Base-by-base conservation (phyloP, 768 basidiomycete genomes). In the Collybiopsis confluens region DNA sequence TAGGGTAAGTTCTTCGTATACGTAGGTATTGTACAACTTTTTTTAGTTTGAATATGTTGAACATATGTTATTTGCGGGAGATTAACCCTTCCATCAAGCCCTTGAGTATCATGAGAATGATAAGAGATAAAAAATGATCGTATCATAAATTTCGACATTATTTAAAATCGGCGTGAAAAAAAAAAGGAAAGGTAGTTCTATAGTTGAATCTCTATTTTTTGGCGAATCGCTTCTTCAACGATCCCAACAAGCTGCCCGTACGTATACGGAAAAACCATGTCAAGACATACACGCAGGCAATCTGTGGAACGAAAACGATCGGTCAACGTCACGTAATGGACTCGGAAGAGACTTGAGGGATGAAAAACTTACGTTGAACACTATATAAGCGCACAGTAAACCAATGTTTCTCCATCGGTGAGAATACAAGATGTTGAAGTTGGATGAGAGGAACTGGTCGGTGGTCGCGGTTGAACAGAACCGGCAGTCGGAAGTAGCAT, bases 381-480 rank as follows among this genome's bases (percentile, higher is more conserved):
- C 55, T 18, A 74, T 72, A 59, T 70, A 81, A 0, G 62, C 80
- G 54, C 72, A 68, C 56, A 84, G 60, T 42, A 85, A 59, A 2
- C 82, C 81, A 45, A 81, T 66, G 64, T 85, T 69, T 35, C 81
- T 67, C 82, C 81, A 85, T 21, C 68, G 70, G 47, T 81, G 67
- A 5, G 61, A 56, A 56, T 85, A 89, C 54, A 68, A 68, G 27
- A 87, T 83, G 56, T 81, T 83, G 67, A 85, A 83, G 48, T 59
- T 68, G 0, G 43, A 41, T 23, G 55, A 62, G 33, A 88, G 67
- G 71, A 79, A 90, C 38, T 74, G 64, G 63, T 90, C 84, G 0
- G 86, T 82, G 0, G 75, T 76, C n/a, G 71, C 63, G 35, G 74
- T 71, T 2, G 81, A 66, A 61, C 90, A 92, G 66, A 80, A 86